Evolutionary conservation across 306 rosid genomes (phyloP), one percentile per base, ranked within the genome.

Genomic region (Pachyrhizus erosus): DNA sequence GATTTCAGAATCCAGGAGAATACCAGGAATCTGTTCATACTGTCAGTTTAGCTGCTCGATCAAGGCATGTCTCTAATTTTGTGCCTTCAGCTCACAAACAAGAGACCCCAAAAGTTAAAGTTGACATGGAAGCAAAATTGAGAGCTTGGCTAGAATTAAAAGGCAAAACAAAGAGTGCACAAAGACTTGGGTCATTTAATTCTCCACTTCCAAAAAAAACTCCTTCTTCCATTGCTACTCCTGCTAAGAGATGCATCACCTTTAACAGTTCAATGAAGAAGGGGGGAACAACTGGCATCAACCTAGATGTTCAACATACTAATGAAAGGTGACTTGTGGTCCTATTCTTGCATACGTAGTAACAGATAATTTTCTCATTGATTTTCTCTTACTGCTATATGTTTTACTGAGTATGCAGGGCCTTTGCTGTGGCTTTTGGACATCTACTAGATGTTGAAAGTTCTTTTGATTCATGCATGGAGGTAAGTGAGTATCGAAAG

Each of bases 21-120:
- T 96, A 93, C 86, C 97, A 89, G 86, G 98, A 96, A 87, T 91
- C 97, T 73, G 97, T 96, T 76, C 92, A 93, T 79, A 96, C 99
- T 1, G 94, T 96, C 79, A 90, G 93, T 87, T 86, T 93, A 81
- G 99, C 99, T 46, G 94, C 99, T 73, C 84, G 98, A 62, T 96
- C 98, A 5, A 90, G 98, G 82, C 91, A 93, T 70, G 82, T 96
- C 60, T 86, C 96, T 14, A 96, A 96, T 77, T 82, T 82, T 74
- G 88, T 93, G 45, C 73, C 89, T 78, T 92, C 94, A 39, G 84
- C 87, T 75, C 89, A 85, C 10, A 92, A 88, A 81, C 91, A 79
- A 72, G 97, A 92, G 85, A 96, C 96, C 61, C 93, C 93, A 17
- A 89, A 88, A 57, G 80, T 82, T 45, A 90, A 83, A 77, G 90